Conservation (phyloP, 192 early-diverging fungal species). For the Mycoemilia scoparia region DNA sequence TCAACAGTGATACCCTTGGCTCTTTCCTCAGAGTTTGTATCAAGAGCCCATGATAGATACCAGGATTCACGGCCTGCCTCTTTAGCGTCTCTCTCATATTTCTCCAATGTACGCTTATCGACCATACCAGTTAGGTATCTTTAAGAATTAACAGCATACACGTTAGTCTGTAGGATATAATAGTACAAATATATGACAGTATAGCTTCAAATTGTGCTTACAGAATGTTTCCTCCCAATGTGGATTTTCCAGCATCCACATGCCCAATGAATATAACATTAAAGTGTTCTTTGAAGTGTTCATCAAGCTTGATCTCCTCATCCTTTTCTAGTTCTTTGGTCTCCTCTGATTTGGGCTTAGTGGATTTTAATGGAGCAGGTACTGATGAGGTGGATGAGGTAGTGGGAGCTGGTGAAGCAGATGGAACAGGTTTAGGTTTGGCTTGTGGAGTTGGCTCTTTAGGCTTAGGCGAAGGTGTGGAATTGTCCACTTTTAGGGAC, state of each 20-base stretch:
- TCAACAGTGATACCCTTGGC: constrained; percentile 99
- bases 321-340: constrained; percentile 29
- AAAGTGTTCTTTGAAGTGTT: constrained; percentile 81
- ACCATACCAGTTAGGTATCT: constrained; percentile 96
- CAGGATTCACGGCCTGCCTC: constrained; percentile 93
- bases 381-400: constrained; percentile 2
- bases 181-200: neutral
- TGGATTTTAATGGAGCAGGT: too few species aligned
- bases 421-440: too few species aligned
- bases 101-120: constrained; percentile 98
- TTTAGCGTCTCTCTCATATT: constrained; percentile 97
- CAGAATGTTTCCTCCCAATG: constrained; percentile 95
- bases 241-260: constrained; percentile 95
- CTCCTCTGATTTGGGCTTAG: too few species aligned
- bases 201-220: constrained; percentile 34
- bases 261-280: constrained; percentile 99
- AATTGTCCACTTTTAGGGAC: neutral
- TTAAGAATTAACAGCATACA: constrained; percentile 16
- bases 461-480: too few species aligned
- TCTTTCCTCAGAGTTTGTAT: constrained; percentile 91
- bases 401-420: constrained; percentile 5
- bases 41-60: constrained; percentile 97
- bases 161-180: constrained; percentile 2
- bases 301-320: constrained; percentile 42
- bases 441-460: too few species aligned